Evolutionary conservation across 345 rosid genomes (phyloP), one percentile per base, ranked within the genome.

Genomic region (Excoecaria cochinchinensis): DNA sequence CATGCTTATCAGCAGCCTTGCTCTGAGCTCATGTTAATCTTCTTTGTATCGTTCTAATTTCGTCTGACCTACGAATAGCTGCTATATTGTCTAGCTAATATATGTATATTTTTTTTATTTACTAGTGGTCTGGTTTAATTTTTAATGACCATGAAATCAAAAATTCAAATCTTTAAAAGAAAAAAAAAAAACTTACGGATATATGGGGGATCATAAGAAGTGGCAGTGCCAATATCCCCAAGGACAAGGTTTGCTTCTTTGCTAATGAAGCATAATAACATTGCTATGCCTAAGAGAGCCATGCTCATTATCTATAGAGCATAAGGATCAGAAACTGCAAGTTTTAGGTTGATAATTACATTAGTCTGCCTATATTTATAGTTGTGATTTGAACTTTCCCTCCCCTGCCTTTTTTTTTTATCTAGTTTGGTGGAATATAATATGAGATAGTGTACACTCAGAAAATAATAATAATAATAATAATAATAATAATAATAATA

Each of bases 191-290:
- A 78, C 84, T 77, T 36, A 81, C 84, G 81, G 56, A 81, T 12
- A 51, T 81, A 81, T 7, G 84, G 84, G 4, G 84, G 81, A 47
- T 46, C 4, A 52, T 77, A 81, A 52, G 81, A 52, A 12, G 74
- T 25, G 15, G 81, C 84, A 21, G 81, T 81, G n/a, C 84, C 84
- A 17, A 74, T 66, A 58, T 81, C 84, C 12, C 70, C 84, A 1
- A 64, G 51, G 17, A 77, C 78, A 21, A 55, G 25, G 53, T 48
- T 38, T 62, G 24, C 51, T 61, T 69, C 69, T 14, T 42, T 31
- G 38, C 64, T 24, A 10, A 74, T 44, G 19, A 81, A 40, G 66
- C 60, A 63, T 10, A 74, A 36, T 38, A 72, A 4, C 22, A 73
- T 4, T 8, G 46, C 4, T 46, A 36, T 53, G 66, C 24, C 38